A percentile compares a stretch with the other conserved stretches of the same genome.
These are phyloP conservation scores for Musa schizocarpa DNA, from an alignment of 176 grass and related monocot species.

Conservation along the genomic window DNA sequence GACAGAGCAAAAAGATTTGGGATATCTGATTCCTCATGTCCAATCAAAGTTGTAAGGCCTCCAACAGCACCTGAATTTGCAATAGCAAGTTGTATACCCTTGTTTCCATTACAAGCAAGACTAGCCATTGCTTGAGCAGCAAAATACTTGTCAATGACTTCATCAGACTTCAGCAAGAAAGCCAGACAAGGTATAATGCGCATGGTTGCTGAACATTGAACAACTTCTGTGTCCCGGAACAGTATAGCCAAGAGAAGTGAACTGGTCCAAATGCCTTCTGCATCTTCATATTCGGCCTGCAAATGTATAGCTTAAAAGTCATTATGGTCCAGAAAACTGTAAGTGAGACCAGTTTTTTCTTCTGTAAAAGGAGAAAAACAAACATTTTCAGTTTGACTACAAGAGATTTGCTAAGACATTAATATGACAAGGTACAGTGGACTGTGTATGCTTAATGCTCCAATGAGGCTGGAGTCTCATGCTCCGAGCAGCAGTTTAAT, in stretches of 20 bases:
- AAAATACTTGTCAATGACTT: conserved; percentile 63
- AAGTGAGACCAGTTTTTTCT: no score
- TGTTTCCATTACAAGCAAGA: conserved; percentile 66
- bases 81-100: conserved; percentile 62
- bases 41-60: conserved; percentile 64
- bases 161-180: conserved; percentile 76
- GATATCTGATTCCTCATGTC: conserved; percentile 65
- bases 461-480: no score
- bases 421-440: no score
- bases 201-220: conserved; percentile 66
- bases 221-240: conserved; percentile 67
- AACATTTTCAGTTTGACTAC: no score
- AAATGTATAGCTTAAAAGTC: conserved; percentile 30
- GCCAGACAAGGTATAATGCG: conserved; percentile 59
- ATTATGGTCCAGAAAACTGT: neutral
- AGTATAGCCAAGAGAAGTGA: conserved; percentile 84
- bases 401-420: no score
- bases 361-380: no score
- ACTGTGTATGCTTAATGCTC: no score
- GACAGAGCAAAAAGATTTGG: conserved; percentile 52
- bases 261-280: conserved; percentile 64
- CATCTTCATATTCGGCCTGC: conserved; percentile 69
- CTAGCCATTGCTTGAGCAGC: conserved; percentile 89
- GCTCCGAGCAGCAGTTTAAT: no score
- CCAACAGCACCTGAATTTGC: conserved; percentile 86